Conservation (phyloP, 495 filamentous ascomycete species). For the Jackrogersella minutella region DNA sequence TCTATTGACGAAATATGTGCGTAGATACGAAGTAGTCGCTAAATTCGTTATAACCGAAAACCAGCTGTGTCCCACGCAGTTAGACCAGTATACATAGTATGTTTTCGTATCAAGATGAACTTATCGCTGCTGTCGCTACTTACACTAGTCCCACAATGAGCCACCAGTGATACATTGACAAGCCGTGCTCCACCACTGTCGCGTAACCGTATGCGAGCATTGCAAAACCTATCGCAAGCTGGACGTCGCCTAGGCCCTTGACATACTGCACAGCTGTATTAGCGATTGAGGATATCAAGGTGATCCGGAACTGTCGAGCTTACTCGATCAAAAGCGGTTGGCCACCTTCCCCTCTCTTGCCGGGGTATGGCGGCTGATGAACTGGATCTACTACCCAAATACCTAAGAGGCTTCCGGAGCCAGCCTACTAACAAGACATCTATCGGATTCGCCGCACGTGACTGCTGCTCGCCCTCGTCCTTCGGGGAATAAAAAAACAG, state of each 20-base stretch:
- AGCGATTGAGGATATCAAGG: constrained; percentile 4
- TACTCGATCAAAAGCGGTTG: constrained; percentile 35
- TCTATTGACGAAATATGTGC: constrained; percentile 27
- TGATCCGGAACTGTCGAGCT: neutral
- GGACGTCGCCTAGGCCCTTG: constrained; percentile 33
- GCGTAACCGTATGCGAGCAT: constrained; percentile 31
- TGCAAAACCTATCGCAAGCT: constrained; percentile 36
- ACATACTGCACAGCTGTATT: constrained; percentile 29
- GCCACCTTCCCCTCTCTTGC: constrained; percentile 21
- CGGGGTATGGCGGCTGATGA: constrained; percentile 2
- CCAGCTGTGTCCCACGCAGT: constrained; percentile 20
- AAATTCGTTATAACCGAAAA: constrained; percentile 38
- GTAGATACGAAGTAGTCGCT: constrained; percentile 33
- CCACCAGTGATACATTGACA: constrained; percentile 41
- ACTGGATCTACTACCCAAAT: constrained; percentile 25
- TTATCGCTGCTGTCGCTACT: constrained; percentile 14
- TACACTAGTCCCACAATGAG: constrained; percentile 38
- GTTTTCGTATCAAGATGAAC: neutral
- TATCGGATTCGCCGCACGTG: constrained; percentile 30
- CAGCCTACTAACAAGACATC: constrained; percentile 28
- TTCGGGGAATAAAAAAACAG: constrained; percentile 33
- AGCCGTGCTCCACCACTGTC: constrained; percentile 24
- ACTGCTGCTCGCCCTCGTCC: constrained; percentile 20
- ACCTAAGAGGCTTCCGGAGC: constrained; percentile 36
- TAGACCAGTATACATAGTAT: constrained; percentile 8